Evolutionary conservation across 768 basidiomycete species (phyloP).

Genomic region (Boletus pseudo-olivaceus): DNA sequence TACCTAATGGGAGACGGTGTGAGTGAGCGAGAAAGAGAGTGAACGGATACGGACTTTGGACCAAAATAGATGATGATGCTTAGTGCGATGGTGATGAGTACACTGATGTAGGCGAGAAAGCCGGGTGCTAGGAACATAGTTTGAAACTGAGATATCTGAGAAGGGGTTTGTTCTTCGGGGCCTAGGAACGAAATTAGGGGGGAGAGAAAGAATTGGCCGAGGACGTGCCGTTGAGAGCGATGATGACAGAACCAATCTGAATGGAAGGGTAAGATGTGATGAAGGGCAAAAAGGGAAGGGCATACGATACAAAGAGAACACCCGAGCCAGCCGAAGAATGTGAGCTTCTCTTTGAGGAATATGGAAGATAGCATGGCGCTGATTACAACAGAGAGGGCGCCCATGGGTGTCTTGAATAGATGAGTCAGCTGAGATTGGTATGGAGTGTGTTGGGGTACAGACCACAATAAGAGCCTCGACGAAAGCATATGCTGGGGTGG

Average conservation of each 20-base stretch:
- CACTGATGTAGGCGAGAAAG: conserved; percentile 68
- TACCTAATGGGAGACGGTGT: conserved; percentile 41
- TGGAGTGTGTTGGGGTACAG: conserved; percentile 27
- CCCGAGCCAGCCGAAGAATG: conserved; percentile 96
- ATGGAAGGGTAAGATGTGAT: background rate
- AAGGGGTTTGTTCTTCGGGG: conserved; percentile 66
- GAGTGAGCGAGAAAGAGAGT: background rate
- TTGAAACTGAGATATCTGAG: conserved; percentile 70
- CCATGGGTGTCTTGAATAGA: conserved; percentile 74
- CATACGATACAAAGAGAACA: conserved; percentile 87
- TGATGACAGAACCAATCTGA: conserved; percentile 81
- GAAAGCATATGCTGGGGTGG: conserved; percentile 70
- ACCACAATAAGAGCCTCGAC: conserved; percentile 91
- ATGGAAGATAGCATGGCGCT: conserved; percentile 91
- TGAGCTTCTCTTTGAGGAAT: conserved; percentile 89
- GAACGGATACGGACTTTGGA: conserved; percentile 51
- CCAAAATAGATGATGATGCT: conserved; percentile 81
- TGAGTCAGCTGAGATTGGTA: conserved; percentile 4
- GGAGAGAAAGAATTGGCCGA: background rate
- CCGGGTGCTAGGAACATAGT: conserved; percentile 77
- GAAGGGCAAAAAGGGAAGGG: conserved; percentile 2
- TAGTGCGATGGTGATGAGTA: conserved; percentile 61
- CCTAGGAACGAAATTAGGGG: conserved; percentile 35
- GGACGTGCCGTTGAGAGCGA: conserved; percentile 78
- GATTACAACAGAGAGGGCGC: conserved; percentile 93